Percentiles rank a stretch among this genome's conserved stretches.
Evolutionary conservation across 2,329 filamentous ascomycete species (phyloP).

Genomic region (Calonectria ilicicola): DNA sequence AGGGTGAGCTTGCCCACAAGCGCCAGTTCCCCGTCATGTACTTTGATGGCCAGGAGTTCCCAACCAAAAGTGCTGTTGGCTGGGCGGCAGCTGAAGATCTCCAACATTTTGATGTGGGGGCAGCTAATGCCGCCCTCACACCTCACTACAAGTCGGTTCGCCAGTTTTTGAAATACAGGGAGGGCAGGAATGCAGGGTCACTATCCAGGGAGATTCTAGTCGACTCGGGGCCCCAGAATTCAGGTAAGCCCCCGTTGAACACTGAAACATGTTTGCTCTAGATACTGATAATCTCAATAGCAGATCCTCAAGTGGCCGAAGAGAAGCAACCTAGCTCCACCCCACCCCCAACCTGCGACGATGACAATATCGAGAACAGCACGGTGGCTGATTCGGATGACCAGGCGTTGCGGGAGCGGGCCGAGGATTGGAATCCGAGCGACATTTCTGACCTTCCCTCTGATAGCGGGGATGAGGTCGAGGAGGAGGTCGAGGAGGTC

Average conservation of each 20-base stretch:
- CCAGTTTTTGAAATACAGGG: background rate
- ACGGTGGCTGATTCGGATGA: background rate
- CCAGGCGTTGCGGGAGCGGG: background rate
- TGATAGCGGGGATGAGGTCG: background rate
- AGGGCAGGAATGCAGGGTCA: background rate
- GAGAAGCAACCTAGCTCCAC: background rate
- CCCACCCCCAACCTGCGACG: background rate
- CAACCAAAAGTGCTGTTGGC: background rate
- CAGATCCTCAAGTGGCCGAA: background rate
- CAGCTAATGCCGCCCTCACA: background rate
- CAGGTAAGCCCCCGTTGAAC: background rate
- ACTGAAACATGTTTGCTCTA: background rate
- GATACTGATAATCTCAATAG: background rate
- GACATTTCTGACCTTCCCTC: slow-evolving; percentile 1
- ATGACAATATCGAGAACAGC: background rate
- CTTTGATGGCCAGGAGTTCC: background rate
- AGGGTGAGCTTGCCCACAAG: background rate
- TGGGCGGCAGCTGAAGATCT: slow-evolving; percentile 5
- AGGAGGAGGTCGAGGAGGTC: background rate
- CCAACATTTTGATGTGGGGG: background rate
- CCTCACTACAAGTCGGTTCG: background rate
- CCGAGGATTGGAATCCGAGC: background rate
- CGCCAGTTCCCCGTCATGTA: slow-evolving; percentile 4
- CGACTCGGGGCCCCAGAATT: background rate
- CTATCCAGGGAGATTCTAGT: background rate